phyloP scores from a whole-genome alignment of 352 stramenopile species.

The Phytophthora citricola region DNA sequence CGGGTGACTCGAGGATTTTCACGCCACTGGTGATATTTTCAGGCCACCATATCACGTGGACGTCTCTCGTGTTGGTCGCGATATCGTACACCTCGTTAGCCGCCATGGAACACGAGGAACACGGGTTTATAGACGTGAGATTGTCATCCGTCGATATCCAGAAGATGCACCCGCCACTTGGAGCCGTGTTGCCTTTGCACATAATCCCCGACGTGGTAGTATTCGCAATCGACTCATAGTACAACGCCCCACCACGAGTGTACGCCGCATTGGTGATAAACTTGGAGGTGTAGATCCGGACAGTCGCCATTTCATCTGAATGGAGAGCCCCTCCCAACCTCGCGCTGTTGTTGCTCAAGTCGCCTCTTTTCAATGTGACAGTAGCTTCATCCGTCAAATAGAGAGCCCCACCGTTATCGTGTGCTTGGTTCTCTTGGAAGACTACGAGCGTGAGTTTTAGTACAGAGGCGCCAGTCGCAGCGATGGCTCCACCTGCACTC shows the following conservation, averaged over 20 bases:
- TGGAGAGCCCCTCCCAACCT: constrained; percentile 50
- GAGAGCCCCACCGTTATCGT: constrained; percentile 39
- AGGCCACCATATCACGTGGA: constrained; percentile 70
- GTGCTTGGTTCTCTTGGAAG: constrained; percentile 37
- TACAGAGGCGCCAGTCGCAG: constrained; percentile 13
- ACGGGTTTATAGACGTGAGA: constrained; percentile 38
- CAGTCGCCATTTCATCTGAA: constrained; percentile 21
- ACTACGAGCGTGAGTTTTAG: constrained; percentile 16
- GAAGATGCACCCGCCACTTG: constrained; percentile 70
- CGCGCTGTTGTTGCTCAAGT: constrained; percentile 43
- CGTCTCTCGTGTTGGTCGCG: constrained; percentile 65
- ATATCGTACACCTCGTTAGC: constrained; percentile 63
- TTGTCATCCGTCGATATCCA: constrained; percentile 51
- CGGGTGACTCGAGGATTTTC: constrained; percentile 40
- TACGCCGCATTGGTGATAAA: constrained; percentile 48
- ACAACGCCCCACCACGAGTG: constrained; percentile 56
- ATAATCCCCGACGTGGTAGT: constrained; percentile 28
- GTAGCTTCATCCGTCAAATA: constrained; percentile 35
- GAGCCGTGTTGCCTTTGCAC: constrained; percentile 48
- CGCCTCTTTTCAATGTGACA: constrained; percentile 19
- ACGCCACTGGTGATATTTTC: constrained; percentile 50
- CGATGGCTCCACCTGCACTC: constrained; percentile 38
- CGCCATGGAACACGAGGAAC: constrained; percentile 39
- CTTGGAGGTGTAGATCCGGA: constrained; percentile 21
- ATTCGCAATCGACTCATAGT: constrained; percentile 43